Percentiles rank a stretch among this genome's conserved stretches.
phyloP scores from a whole-genome alignment of 192 early-diverging fungal species.

The Coemansia sp. region DNA sequence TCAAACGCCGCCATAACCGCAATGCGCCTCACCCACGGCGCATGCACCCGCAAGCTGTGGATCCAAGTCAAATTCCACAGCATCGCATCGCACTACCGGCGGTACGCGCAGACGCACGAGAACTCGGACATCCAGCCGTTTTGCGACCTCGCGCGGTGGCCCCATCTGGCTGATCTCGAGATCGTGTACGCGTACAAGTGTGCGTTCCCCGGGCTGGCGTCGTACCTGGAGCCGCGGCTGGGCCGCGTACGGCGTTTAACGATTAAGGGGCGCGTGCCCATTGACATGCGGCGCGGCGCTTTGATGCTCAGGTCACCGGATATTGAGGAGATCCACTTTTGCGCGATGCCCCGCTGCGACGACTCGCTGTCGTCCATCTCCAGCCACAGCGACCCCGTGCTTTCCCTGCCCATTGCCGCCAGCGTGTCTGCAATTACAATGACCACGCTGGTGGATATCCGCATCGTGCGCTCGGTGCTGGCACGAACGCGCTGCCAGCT shows the following conservation, averaged over 20 bases:
- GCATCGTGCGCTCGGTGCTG: conserved; percentile 26
- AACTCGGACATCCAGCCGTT: conserved; percentile 42
- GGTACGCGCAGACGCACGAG: conserved; percentile 30
- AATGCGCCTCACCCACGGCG: conserved; percentile 15
- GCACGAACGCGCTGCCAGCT: conserved; percentile 5
- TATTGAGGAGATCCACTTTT: conserved; percentile 22
- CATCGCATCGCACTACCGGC: conserved; percentile 38
- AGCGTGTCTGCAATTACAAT: conserved; percentile 20
- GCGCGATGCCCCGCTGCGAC: conserved; percentile 22
- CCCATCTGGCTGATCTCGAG: conserved; percentile 29
- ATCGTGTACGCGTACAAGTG: conserved; percentile 46
- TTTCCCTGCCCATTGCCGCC: conserved; percentile 2
- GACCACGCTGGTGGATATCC: conserved; percentile 34
- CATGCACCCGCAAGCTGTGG: conserved; percentile 32
- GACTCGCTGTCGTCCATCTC: conserved; percentile 30
- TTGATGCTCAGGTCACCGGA: conserved; percentile 21
- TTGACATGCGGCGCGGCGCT: conserved; percentile 43
- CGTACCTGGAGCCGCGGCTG: conserved; percentile 41
- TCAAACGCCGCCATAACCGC: not conserved
- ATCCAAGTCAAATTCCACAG: conserved; percentile 32
- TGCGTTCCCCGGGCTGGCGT: conserved; percentile 44
- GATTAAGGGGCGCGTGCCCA: conserved; percentile 34
- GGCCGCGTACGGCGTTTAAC: conserved; percentile 22
- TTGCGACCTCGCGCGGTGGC: conserved; percentile 29
- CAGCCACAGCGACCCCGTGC: conserved; percentile 21